Base-by-base conservation (phyloP, 2,329 filamentous ascomycete genomes). In the Cytospora paraplurivora region DNA sequence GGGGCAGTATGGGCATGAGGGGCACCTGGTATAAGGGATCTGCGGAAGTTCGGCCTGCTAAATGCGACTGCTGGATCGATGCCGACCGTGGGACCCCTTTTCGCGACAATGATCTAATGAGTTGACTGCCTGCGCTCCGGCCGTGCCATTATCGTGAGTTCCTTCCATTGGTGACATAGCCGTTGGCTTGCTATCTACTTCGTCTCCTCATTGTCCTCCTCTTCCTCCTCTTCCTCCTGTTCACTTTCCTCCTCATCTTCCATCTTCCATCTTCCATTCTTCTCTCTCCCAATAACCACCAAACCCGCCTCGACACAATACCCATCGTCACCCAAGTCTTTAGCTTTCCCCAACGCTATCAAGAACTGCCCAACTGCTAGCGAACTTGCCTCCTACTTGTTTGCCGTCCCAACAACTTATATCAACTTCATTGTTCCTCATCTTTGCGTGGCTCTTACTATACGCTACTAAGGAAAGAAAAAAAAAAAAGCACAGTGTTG, bases 101-200 rank as follows among this genome's bases (percentile, higher is more conserved):
- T 50, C 49, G 44, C 55, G 55, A 38, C 44, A 33, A 32, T 44
- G 34, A 57, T 53, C 35, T 44, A 62, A 35, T 19, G 55, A 47
- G 19, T 21, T 21, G 59, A 52, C 47, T 56, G 35, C 6, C n/a
- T 53, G 38, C 54, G 34, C 54, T 54, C 58, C 56, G 54, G 61
- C 64, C 62, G 62, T 64, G 53, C 38, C 56, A 64, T 58, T 66
- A 59, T 66, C 64, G 64, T 66, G 64, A 66, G 62, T 64, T 63
- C 64, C 64, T 66, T 59, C 58, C 58, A 27, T 62, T 55, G 62
- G 56, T 56, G 59, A 27, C 27, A 27, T 27, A 27, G 27, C 27
- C 27, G 51, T 34, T n/a, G 33, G n/a, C 6, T 52, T 50, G 32
- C n/a, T 21, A 41, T 34, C 33, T n/a, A 15, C 13, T 33, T 56